Evolutionary conservation across 768 basidiomycete genomes (phyloP), one percentile per base, ranked within the genome.

Genomic region (Kwoniella europaea): DNA sequence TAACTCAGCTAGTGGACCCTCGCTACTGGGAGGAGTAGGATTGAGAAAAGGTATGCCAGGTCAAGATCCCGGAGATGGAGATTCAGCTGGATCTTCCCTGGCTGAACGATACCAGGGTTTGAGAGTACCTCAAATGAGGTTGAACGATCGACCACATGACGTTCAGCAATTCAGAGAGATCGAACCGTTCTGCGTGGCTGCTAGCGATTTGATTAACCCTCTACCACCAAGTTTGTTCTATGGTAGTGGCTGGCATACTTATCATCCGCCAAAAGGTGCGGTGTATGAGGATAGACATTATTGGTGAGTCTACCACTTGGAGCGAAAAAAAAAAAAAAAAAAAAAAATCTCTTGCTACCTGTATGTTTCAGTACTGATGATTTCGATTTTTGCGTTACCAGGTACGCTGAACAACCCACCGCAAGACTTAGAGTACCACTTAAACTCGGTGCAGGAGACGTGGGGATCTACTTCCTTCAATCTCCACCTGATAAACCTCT

Each of bases 201-300:
- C 97, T n/a, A 96, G 98, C 84, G 95, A 99, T 82, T 87, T 98
- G 63, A 93, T 99, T 84, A 98, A 98, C 85, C 97, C 97, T 1
- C 87, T 98, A 0, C 96, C 96, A n/a, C 89, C 91, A 0, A 92
- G 92, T 41, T 85, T 98, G 75, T 98, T 98, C 86, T 92, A 91
- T 71, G 97, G 94, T 41, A 90, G 91, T 0, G 97, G 97, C 6
- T 99, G 96, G 96, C 86, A 88, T 71, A 88, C 88, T 0, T 88
- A 87, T 78, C 92, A 94, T 82, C 93, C 91, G 0, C 82, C 87
- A 1, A 84, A 87, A 68, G 70, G 61, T 82, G 86, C 58, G 35
- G 78, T 83, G 81, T 77, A 88, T 86, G 68, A 88, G 85, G 75
- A 89, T 86, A 74, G 84, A 64, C 93, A 98, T 85, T 98, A 98